phyloP scores from a whole-genome alignment of 371 early-diverging fungal species.

The Haplosporangium sp. region DNA sequence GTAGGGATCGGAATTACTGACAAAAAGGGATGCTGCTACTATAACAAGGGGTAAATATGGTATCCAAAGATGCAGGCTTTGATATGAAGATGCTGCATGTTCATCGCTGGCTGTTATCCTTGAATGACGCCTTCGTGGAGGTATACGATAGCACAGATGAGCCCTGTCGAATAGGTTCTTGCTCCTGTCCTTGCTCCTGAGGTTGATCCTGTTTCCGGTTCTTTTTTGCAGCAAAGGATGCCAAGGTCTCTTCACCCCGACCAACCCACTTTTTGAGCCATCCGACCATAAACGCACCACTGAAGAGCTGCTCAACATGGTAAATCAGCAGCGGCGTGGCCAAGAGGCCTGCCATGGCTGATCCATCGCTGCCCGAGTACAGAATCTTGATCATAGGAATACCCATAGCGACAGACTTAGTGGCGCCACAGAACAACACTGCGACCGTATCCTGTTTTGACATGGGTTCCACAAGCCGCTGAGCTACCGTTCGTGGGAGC shows the following conservation, averaged over 20 bases:
- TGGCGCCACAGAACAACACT: slow-evolving; percentile 69
- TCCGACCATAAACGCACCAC: slow-evolving; percentile 71
- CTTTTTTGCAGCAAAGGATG: slow-evolving; percentile 24
- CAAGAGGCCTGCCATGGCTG: slow-evolving; percentile 66
- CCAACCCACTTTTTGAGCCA: slow-evolving; percentile 69
- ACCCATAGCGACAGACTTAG: slow-evolving; percentile 84
- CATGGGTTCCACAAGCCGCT: slow-evolving; percentile 36
- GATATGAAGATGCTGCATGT: too few relatives aligned
- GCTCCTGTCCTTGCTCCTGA: not conserved
- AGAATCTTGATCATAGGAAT: slow-evolving; percentile 82
- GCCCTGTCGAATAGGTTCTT: not conserved
- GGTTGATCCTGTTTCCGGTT: not conserved
- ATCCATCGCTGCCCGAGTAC: slow-evolving; percentile 61
- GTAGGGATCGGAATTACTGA: too few relatives aligned
- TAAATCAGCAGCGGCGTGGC: slow-evolving; percentile 77
- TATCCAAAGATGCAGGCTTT: too few relatives aligned
- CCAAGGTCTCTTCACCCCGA: slow-evolving; percentile 54
- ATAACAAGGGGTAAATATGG: too few relatives aligned
- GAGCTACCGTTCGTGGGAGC: slow-evolving; percentile 19
- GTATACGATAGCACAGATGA: not conserved
- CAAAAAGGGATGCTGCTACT: too few relatives aligned
- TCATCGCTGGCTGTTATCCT: not conserved
- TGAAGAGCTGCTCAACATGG: slow-evolving; percentile 78
- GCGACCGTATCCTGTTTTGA: slow-evolving; percentile 45
- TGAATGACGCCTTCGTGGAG: not conserved